Percentiles rank a stretch among this genome's conserved stretches.
Evolutionary conservation across 129 eudicot genomes (phyloP).

Genomic region (Logfia minima): DNA sequence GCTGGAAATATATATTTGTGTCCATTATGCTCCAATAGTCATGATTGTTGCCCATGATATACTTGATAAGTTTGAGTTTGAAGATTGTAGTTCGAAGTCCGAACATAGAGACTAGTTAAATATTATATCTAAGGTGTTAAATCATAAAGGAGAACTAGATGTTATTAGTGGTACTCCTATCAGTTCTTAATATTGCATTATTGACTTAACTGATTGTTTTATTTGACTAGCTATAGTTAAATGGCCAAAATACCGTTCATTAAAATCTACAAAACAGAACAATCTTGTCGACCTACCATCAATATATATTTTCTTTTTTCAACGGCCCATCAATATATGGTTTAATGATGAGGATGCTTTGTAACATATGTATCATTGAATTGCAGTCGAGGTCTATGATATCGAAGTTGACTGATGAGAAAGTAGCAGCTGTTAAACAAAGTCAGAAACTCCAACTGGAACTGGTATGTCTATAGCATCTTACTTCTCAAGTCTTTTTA

Average conservation of each 20-base stretch:
- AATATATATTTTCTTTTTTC: background rate
- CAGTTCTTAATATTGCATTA: background rate
- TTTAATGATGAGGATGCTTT: background rate
- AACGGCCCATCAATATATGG: background rate
- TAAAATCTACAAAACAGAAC: background rate
- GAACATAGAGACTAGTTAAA: background rate
- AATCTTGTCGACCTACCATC: background rate
- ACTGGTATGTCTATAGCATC: conserved; percentile 51
- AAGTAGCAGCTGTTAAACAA: conserved; percentile 63
- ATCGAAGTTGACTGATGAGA: conserved; percentile 87
- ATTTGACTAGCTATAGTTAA: background rate
- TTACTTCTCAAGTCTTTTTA: background rate
- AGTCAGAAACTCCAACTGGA: conserved; percentile 74
- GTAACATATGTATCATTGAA: conserved; percentile 2
- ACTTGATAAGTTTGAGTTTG: conserved; percentile 6
- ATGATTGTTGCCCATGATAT: background rate
- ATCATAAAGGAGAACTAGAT: background rate
- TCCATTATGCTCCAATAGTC: background rate
- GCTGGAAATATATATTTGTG: background rate
- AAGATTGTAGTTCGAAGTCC: background rate
- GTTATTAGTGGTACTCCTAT: background rate
- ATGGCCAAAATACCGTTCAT: background rate
- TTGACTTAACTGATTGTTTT: background rate
- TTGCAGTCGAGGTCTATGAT: conserved; percentile 49
- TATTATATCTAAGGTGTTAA: background rate